Evolutionary conservation across 805 yeast species (phyloP), one percentile per base, ranked within the genome.

Genomic region (Sungouiozyma intestinalis): DNA sequence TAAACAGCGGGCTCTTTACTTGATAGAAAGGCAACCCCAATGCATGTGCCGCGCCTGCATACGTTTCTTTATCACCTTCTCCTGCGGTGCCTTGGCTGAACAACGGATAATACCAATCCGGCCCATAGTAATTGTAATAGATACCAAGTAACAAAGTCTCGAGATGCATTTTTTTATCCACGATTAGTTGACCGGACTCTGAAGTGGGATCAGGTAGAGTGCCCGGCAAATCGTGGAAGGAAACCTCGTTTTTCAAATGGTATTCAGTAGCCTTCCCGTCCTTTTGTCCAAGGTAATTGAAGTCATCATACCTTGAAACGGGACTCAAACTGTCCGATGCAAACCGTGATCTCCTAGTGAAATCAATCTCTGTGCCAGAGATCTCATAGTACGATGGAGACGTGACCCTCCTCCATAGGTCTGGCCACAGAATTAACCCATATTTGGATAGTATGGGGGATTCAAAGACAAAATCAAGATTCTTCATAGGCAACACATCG

Each of bases 1-100:
- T 59, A 7, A 51, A 53, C 2, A 67, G 47, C 16, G 54, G 52
- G 2, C 58, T 52, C 40, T 58, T 59, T 3, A 74, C 71, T 57
- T 80, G 87, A 54, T 71, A 75, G 56, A 68, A 77, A 2, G 74
- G 69, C 40, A 65, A 60, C 0, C 58, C 49, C 53, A 74, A 52
- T 1, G 64, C 78, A 41, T 70, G 67, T 3, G 87, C 84, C 1
- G 85, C 87, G 8, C 81, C 76, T 33, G 77, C 71, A 49, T 79
- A 81, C 0, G 90, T 80, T 53, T 82, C 90, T 55, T 82, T 82
- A 54, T 82, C 90, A 40, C 90, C 88, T 64, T 81, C 83, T 20
- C 90, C 90, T 1, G 85, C 78, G 19, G 76, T 68, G 3, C 85
- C 85, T 54, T 81, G 88, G 0, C 85, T 73, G 48, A 82, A 66